Evolutionary conservation across 129 eudicot genomes (phyloP).

Genomic region (Glebionis coronaria): DNA sequence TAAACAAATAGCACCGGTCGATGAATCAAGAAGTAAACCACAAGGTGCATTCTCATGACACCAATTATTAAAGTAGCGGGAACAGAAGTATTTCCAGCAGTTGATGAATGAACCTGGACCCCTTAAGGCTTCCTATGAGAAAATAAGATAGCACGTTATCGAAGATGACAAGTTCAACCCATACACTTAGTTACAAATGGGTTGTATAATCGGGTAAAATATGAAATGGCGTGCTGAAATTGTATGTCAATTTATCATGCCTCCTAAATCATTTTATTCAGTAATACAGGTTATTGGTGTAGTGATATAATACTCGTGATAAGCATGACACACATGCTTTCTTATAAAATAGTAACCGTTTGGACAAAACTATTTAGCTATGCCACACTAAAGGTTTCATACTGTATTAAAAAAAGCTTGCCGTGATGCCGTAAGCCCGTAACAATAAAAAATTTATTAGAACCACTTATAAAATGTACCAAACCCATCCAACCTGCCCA

Average conservation of each 20-base stretch:
- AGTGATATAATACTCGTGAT: background rate
- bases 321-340: background rate
- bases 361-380: background rate
- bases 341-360: too few species aligned
- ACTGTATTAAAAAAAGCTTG: background rate
- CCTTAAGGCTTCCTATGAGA: constrained; percentile 62
- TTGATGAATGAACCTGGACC: constrained; percentile 54
- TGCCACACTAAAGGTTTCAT: background rate
- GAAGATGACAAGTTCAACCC: too few species aligned
- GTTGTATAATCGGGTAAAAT: background rate
- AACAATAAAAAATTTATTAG: too few species aligned
- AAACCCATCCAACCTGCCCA: background rate
- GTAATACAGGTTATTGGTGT: background rate
- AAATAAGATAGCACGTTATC: background rate
- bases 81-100: constrained; percentile 71
- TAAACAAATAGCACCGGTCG: constrained; percentile 66
- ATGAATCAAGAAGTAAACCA: constrained; percentile 64
- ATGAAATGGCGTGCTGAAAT: background rate
- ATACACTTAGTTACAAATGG: background rate
- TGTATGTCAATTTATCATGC: background rate
- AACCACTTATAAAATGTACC: background rate
- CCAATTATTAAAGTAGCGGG: constrained; percentile 69
- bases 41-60: constrained; percentile 58
- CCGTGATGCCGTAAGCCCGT: too few species aligned
- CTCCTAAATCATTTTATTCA: background rate